Evolutionary conservation across 495 filamentous ascomycete species (phyloP), one percentile per base, ranked within the genome.

Genomic region (Tuber aestivum): DNA sequence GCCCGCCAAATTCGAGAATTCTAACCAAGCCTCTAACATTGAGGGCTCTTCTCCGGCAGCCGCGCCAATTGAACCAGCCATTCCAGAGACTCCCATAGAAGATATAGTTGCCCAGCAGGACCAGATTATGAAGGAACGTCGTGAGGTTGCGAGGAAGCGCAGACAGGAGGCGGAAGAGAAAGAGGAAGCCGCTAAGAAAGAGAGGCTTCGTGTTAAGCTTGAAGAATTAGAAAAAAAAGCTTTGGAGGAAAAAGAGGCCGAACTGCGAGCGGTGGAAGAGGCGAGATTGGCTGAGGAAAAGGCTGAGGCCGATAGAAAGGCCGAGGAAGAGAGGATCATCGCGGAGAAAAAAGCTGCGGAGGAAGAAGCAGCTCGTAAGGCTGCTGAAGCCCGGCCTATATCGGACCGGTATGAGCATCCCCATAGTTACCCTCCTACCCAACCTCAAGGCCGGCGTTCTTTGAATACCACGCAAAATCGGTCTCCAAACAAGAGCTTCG

Each of bases 171-270:
- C 95, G 80, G 94, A 97, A 79, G 92, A 91, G 48, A 87, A 86
- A 72, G 92, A 95, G 81, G 93, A 95, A 82, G 90, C 91, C 20
- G 95, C 88, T 32, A 90, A 88, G 77, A 89, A 90, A 78, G 94
- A 97, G 83, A 88, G 95, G 68, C 93, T 98, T 78, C 88, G 90
- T 42, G 87, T 92, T 78, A 97, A 95, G 84, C 86, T 99, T 71
- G 93, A 92, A 79, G 88, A 88, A 9, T 84, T 98, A 78, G 94
- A 92, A 0, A 87, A 90, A 69, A 83, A 89, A 9, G 92, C 92
- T 4, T 87, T 92, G 69, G 90, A 90, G 48, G 88, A 88, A 70
- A 84, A 90, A 16, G 91, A 92, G 3, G 88, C 92, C 68, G 91
- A 90, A 56, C 87, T 87, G 65, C 77, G 77, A 69, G 79, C 41